These are phyloP conservation scores for Plantago elongata DNA, from an alignment of 257 asterid species.

Conservation along the genomic window DNA sequence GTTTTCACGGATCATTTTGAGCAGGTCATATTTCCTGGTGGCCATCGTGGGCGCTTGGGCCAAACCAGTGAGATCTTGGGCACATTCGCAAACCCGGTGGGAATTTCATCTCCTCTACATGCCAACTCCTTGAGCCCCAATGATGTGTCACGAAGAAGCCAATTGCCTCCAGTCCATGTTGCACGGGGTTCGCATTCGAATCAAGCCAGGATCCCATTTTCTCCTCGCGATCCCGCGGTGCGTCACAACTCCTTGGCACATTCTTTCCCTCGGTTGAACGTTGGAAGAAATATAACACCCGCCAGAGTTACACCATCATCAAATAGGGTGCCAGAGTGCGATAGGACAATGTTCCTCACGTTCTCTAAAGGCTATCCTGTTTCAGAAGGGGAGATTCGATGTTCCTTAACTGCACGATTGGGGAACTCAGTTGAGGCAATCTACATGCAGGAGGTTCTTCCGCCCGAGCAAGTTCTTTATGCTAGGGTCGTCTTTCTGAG, in stretches of 20 bases:
- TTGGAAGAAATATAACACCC: slow-evolving; percentile 1
- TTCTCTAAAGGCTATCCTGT: slow-evolving; percentile 68
- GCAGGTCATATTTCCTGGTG: slow-evolving; percentile 19
- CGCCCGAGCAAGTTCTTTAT: slow-evolving; percentile 49
- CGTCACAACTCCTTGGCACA: slow-evolving; percentile 15
- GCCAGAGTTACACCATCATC: slow-evolving; percentile 9
- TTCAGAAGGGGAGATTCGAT: slow-evolving; percentile 39
- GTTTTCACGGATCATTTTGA: slow-evolving; percentile 41
- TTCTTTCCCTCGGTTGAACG: slow-evolving; percentile 19
- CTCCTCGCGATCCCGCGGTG: no score
- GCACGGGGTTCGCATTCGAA: no score
- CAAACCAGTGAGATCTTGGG: neutral
- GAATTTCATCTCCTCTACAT: neutral
- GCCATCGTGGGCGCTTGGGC: neutral
- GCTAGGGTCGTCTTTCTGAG: slow-evolving; percentile 47
- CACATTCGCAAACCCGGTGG: neutral
- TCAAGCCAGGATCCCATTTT: no score
- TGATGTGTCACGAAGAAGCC: no score
- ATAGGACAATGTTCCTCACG: slow-evolving; percentile 61
- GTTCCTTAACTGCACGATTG: slow-evolving; percentile 30
- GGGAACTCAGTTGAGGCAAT: slow-evolving; percentile 56
- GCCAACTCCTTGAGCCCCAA: neutral
- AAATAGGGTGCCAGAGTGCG: slow-evolving; percentile 21
- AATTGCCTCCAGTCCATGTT: no score
- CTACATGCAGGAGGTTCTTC: slow-evolving; percentile 46